Percentiles rank a stretch among this genome's conserved stretches.
phyloP scores from a whole-genome alignment of 2,329 filamentous ascomycete species.

The Lomentospora prolificans region DNA sequence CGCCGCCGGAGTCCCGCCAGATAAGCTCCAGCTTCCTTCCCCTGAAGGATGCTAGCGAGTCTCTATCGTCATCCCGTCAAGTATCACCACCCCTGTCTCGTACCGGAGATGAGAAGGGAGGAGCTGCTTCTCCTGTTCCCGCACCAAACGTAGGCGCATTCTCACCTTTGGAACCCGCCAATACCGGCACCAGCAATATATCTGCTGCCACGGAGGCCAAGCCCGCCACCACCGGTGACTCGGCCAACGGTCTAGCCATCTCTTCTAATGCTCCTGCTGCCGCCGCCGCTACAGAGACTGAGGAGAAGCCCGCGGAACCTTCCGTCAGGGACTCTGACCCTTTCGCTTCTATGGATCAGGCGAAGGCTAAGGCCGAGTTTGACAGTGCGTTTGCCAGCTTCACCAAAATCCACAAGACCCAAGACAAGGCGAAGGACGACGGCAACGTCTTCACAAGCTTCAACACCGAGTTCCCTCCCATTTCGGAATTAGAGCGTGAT shows the following conservation, averaged over 20 bases:
- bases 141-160: slow-evolving; percentile 3
- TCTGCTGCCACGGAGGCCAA: slow-evolving; percentile 15
- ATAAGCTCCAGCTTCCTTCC: slow-evolving; percentile 69
- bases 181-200: slow-evolving; percentile 30
- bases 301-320: slow-evolving; percentile 6
- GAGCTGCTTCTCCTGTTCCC: slow-evolving; percentile 4
- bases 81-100: slow-evolving; percentile 58
- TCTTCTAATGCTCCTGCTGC: slow-evolving; percentile 7
- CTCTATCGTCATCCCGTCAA: slow-evolving; percentile 67
- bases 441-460: slow-evolving; percentile 40
- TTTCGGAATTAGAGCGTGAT: slow-evolving; percentile 73
- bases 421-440: slow-evolving; percentile 31
- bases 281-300: slow-evolving; percentile 3
- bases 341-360: slow-evolving; percentile 42
- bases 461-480: slow-evolving; percentile 81
- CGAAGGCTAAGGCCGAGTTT: slow-evolving; percentile 68
- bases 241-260: slow-evolving; percentile 3
- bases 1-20: slow-evolving; percentile 63
- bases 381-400: slow-evolving; percentile 79
- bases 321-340: slow-evolving; percentile 27
- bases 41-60: slow-evolving; percentile 56
- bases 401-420: slow-evolving; percentile 40
- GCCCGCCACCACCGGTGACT: slow-evolving; percentile 1
- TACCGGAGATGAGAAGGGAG: slow-evolving; percentile 25
- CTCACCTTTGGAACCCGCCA: slow-evolving; percentile 3